Evolutionary conservation across 1,284 basidiomycete genomes (phyloP).

Genomic region (Pseudozyma sp.): DNA sequence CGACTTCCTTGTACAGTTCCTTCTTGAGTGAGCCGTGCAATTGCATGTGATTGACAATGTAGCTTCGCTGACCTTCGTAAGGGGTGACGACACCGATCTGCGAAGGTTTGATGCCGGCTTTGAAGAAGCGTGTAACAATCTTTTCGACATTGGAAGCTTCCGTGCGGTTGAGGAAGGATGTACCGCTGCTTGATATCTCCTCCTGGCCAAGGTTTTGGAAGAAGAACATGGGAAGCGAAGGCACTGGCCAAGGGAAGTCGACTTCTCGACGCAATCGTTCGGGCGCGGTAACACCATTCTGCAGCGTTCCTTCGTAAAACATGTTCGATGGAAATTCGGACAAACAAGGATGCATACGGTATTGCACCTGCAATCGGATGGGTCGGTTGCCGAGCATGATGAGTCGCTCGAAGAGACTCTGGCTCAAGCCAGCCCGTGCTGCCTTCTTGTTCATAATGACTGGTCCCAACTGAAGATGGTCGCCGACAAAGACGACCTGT

Average conservation of each 20-base stretch:
- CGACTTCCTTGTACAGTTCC: slow-evolving; percentile 98
- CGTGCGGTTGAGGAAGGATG: slow-evolving; percentile 97
- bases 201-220: slow-evolving; percentile 99
- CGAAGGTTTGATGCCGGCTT: slow-evolving; percentile 91
- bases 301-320: slow-evolving; percentile 99
- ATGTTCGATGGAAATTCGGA: slow-evolving; percentile 99
- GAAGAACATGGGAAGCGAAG: slow-evolving; percentile 99
- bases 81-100: slow-evolving; percentile 99
- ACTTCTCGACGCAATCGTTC: slow-evolving; percentile 96
- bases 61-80: slow-evolving; percentile 98
- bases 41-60: slow-evolving; percentile 99
- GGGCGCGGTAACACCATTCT: slow-evolving; percentile 98
- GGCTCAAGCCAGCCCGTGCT: slow-evolving; percentile 93
- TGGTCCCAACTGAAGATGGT: slow-evolving; percentile 96
- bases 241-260: slow-evolving; percentile 98
- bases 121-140: slow-evolving; percentile 99
- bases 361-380: slow-evolving; percentile 98
- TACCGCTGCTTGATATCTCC: slow-evolving; percentile 97
- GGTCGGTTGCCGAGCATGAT: slow-evolving; percentile 95
- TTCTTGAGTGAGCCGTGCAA: slow-evolving; percentile 98
- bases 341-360: slow-evolving; percentile 99
- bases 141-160: slow-evolving; percentile 99
- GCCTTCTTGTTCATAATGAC: slow-evolving; percentile 99
- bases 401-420: slow-evolving; percentile 96
- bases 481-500: slow-evolving; percentile 95